Evolutionary conservation across 768 basidiomycete species (phyloP).

Genomic region (Kockovaella imperatae): DNA sequence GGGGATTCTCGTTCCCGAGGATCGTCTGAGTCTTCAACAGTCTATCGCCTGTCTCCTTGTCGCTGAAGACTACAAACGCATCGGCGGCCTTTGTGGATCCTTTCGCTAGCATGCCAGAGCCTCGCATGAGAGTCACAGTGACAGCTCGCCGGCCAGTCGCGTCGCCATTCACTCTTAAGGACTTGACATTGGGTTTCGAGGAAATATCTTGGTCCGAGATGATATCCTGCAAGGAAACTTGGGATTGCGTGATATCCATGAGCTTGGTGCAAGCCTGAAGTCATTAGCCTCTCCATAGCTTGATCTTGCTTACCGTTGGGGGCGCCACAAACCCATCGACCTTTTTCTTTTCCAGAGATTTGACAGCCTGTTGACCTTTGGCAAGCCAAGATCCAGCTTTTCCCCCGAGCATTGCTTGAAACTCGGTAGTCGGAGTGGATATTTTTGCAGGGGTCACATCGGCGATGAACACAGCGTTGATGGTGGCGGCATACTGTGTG

Average conservation of each 20-base stretch:
- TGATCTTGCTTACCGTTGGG: constrained; percentile 23
- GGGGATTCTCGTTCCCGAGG: constrained; percentile 37
- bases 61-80: constrained; percentile 31
- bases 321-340: constrained; percentile 38
- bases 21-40: constrained; percentile 40
- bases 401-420: constrained; percentile 22
- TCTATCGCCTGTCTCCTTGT: constrained; percentile 25
- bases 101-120: constrained; percentile 33
- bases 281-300: neutral
- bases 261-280: constrained; percentile 41
- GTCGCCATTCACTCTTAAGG: neutral
- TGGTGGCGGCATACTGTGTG: constrained; percentile 37
- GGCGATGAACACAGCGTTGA: constrained; percentile 37
- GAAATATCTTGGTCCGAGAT: too few relatives aligned
- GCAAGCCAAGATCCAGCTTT: constrained; percentile 44
- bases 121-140: constrained; percentile 31
- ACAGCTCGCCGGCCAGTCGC: constrained; percentile 27
- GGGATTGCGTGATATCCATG: constrained; percentile 38
- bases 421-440: constrained; percentile 18
- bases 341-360: constrained; percentile 38
- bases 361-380: constrained; percentile 43
- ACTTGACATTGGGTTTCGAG: neutral
- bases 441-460: constrained; percentile 29
- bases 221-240: constrained; percentile 35
- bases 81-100: constrained; percentile 31